These are phyloP conservation scores for Saccharomycopsis synnaedendra DNA, from an alignment of 805 yeast genomes.

Conservation along the genomic window DNA sequence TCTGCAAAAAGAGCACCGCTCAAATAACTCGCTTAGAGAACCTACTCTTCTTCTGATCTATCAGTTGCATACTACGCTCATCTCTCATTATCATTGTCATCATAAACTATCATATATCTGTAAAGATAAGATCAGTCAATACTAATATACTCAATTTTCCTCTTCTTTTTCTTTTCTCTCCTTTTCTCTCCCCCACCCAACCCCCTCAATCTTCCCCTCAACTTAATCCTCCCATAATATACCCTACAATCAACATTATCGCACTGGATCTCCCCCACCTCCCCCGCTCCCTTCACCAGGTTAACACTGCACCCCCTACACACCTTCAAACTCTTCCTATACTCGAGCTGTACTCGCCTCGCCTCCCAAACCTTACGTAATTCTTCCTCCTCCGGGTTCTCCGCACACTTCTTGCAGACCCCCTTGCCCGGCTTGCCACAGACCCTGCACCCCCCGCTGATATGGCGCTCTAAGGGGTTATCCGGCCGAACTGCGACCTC, in stretches of 20 bases:
- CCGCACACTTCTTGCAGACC: slow-evolving; percentile 13
- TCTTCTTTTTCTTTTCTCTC: background rate
- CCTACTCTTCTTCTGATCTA: no score
- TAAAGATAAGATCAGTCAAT: background rate
- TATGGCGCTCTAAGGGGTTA: background rate
- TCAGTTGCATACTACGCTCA: no score
- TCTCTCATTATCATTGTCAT: no score
- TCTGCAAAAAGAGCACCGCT: no score
- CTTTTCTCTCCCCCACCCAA: no score
- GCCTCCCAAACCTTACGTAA: slow-evolving; percentile 13
- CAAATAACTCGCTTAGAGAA: no score
- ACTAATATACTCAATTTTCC: background rate
- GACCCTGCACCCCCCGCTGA: background rate
- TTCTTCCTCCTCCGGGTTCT: slow-evolving; percentile 11
- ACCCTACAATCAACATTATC: slow-evolving; percentile 7
- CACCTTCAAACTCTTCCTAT: slow-evolving; percentile 17
- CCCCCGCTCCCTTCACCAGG: slow-evolving; percentile 6
- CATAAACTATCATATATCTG: background rate
- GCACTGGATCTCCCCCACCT: slow-evolving; percentile 3
- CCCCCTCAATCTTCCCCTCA: background rate
- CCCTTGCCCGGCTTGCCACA: background rate
- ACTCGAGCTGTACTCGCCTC: slow-evolving; percentile 13
- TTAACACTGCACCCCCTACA: slow-evolving; percentile 20
- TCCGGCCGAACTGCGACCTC: slow-evolving; percentile 4
- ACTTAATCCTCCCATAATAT: slow-evolving; percentile 2